Percentiles rank a stretch among this genome's conserved stretches.
These are phyloP conservation scores for Corchorus capsularis DNA, from an alignment of 345 rosid species.

Conservation along the genomic window DNA sequence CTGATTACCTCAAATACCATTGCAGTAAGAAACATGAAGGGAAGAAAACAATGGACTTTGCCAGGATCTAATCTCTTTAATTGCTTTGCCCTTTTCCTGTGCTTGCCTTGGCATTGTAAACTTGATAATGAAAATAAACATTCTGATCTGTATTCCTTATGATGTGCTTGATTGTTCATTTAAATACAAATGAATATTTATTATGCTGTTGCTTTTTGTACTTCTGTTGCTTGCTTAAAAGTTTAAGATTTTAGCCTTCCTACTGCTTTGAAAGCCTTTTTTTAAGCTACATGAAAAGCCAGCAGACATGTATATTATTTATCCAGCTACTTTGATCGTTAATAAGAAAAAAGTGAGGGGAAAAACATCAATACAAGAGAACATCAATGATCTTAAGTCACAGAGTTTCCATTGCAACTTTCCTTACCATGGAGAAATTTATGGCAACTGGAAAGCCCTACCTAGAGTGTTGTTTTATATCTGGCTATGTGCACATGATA, in stretches of 20 bases:
- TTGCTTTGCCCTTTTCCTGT: not conserved
- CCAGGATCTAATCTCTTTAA: conserved; percentile 12
- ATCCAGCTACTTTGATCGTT: not conserved
- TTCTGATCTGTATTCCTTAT: not conserved
- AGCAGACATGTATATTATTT: not conserved
- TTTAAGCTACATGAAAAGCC: not conserved
- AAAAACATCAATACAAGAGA: too few species aligned
- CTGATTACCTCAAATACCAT: conserved; percentile 27
- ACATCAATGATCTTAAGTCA: too few species aligned
- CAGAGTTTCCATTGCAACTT: too few species aligned
- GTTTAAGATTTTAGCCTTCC: not conserved
- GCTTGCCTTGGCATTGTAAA: not conserved
- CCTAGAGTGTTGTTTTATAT: too few species aligned
- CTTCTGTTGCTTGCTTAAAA: too few species aligned
- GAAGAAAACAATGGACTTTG: conserved; percentile 30
- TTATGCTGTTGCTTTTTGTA: not conserved
- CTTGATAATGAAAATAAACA: not conserved
- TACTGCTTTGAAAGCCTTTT: too few species aligned
- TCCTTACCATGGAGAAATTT: too few species aligned
- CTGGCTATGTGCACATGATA: too few species aligned
- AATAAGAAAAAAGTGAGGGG: not conserved
- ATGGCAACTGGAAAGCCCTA: too few species aligned
- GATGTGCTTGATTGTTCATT: not conserved
- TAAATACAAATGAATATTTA: not conserved
- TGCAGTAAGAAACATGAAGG: conserved; percentile 35